These are phyloP conservation scores for Rutidosis leptorrhynchoides DNA, from an alignment of 129 eudicot genomes.

Conservation along the genomic window DNA sequence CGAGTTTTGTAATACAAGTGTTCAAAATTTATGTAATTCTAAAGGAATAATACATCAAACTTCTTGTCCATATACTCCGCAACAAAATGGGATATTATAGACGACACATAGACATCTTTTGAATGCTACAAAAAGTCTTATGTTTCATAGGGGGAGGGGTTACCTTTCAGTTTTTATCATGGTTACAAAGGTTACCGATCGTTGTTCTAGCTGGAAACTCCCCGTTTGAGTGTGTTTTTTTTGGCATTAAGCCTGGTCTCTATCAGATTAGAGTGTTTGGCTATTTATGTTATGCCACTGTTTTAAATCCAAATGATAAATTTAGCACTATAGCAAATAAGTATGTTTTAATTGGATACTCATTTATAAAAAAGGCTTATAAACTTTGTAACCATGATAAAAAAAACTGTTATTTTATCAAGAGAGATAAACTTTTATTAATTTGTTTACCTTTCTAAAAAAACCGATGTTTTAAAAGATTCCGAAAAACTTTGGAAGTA, in stretches of 20 bases:
- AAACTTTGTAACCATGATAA: background rate
- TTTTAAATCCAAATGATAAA: no score
- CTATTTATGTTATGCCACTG: background rate
- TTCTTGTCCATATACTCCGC: background rate
- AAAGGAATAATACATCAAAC: background rate
- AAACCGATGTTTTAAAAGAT: background rate
- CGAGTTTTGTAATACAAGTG: background rate
- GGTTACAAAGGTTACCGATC: background rate
- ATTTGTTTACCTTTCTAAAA: no score
- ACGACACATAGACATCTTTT: background rate
- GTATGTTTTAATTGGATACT: background rate
- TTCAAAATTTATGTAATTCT: background rate
- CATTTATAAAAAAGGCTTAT: background rate
- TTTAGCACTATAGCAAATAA: background rate
- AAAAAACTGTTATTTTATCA: no score
- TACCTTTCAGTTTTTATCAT: background rate
- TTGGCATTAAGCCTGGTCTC: background rate
- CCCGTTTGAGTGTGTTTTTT: background rate
- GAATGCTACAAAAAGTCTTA: background rate
- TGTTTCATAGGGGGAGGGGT: background rate
- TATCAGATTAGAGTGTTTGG: background rate
- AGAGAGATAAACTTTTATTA: background rate
- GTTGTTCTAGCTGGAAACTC: background rate
- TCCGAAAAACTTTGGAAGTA: background rate
- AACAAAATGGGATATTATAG: background rate